Evolutionary conservation across 1,139 yeast species (phyloP).

Genomic region (Hanseniaspora sp.): DNA sequence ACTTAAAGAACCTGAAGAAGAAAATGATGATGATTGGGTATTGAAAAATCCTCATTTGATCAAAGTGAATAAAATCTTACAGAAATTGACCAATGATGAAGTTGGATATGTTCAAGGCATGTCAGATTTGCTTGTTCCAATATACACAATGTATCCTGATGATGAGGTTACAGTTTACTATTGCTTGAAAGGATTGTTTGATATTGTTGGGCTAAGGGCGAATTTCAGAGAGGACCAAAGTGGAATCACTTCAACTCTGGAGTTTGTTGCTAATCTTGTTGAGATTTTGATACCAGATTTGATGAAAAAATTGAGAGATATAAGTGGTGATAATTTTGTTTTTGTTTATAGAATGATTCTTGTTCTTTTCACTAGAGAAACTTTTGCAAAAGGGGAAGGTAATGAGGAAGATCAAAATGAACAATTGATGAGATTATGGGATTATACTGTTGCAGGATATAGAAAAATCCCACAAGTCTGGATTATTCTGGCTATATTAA

Average conservation of each 20-base stretch:
- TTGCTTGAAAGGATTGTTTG: slow-evolving; percentile 84
- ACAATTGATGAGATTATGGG: slow-evolving; percentile 83
- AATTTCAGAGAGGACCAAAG: slow-evolving; percentile 83
- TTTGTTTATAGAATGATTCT: slow-evolving; percentile 89
- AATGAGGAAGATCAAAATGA: slow-evolving; percentile 24
- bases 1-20: slow-evolving; percentile 25
- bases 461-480: slow-evolving; percentile 24
- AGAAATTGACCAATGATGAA: slow-evolving; percentile 62
- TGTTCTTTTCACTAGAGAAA: slow-evolving; percentile 89
- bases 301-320: slow-evolving; percentile 68
- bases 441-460: slow-evolving; percentile 22
- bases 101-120: slow-evolving; percentile 96
- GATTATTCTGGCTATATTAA: slow-evolving; percentile 80
- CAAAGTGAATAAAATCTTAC: slow-evolving; percentile 69
- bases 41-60: slow-evolving; percentile 59
- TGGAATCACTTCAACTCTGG: slow-evolving; percentile 85
- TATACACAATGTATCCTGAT: slow-evolving; percentile 57
- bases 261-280: slow-evolving; percentile 66
- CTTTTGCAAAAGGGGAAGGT: slow-evolving; percentile 33
- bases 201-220: slow-evolving; percentile 65
- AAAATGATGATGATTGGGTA: slow-evolving; percentile 39
- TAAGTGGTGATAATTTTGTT: slow-evolving; percentile 82
- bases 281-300: slow-evolving; percentile 81
- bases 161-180: slow-evolving; percentile 79
- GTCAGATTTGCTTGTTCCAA: slow-evolving; percentile 85